Base-by-base conservation (phyloP, 331 rosid species). In the Prunus yedoensis region DNA sequence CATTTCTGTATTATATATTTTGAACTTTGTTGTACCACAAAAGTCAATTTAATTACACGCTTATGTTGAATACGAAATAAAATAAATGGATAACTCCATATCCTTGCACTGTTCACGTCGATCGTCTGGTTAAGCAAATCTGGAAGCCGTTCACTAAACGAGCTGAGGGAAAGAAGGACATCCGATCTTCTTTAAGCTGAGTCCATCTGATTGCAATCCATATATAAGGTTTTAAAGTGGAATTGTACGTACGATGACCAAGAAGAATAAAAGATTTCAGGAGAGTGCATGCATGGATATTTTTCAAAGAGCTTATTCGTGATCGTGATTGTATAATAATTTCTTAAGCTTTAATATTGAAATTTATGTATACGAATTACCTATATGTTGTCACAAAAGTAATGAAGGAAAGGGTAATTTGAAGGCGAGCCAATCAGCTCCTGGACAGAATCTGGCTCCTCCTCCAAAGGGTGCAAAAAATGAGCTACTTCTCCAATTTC, bases 101-200 rank as follows among this genome's bases (percentile, higher is more conserved):
- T 61, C 21, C 43, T 23, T 28, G 5, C 45, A n/a, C 8, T 66
- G 18, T 20, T 43, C n/a, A 7, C 85, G 77, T 12, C 85, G 63
- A 76, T 15, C 87, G 66, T 81, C 79, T 89, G 0, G 69, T 81
- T 67, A 94, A 80, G 67, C 87, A 25, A 46, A 94, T 88, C 80
- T 87, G 93, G 53, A 94, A 91, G 57, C 98, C 98, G 64, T 94
- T 91, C 80, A 91, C 93, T 53, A 94, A 79, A 10, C 98, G 83
- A 79, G 98, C 98, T 5, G 98, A 87, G 38, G 98, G 98, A 67
- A 94, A 94, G 82, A 94, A 94, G 30, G 96, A 94, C 88, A 94
- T 90, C 5, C 79, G 81, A 27, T 94, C 98, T 82, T 83, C 94
- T 75, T 90, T 94, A 17, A 84, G 73, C 82, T 94, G 98, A 54